Base-by-base conservation (phyloP, 805 yeast genomes). In the Cyberlindnera euphorbiiphila region DNA sequence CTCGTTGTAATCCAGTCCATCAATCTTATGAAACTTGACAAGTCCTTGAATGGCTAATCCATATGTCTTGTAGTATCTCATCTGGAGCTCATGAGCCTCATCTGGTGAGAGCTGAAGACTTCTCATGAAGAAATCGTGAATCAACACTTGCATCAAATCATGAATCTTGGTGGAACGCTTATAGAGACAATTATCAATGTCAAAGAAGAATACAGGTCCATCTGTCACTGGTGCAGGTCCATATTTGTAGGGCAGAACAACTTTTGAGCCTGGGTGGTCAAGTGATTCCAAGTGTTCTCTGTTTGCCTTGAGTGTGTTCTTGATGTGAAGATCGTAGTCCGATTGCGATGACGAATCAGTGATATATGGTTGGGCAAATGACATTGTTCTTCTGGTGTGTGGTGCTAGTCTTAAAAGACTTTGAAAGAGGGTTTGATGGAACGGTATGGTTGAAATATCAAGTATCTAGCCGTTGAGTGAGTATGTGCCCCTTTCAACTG, bases 1-100 rank as follows among this genome's bases (percentile, higher is more conserved):
- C 31, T 72, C 69, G 61, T 91, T 91, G 63, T 91, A 91, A 48
- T 85, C 93, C 60, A 91, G 55, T 6, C 96, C 96, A 57, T 91
- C 84, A 15, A 89, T 84, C 46, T 78, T 76, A 48, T 76, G 75
- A 49, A 64, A 64, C 51, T 68, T 60, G 15, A 76, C 79, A 32
- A 91, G 68, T 0, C 98, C 98, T 60, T 91, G 96, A 35, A 91
- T 76, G 0, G 98, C 97, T 42, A 91, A 69, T 2, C 98, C 98
- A 54, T 88, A 91, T 31, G 83, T 81, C 50, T 76, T 76, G 58
- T 91, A 93, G 64, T 91, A 91, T 45, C 71, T 70, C 57, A 67
- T 65, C 56, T 87, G 95, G 44, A 93, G 68, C 16, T 64, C 53
- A 39, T 71, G 72, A 1, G 98, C 98, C 10, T 82, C 87, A 29